Evolutionary conservation across 1,284 basidiomycete genomes (phyloP).

Genomic region (Microbotryum violaceum): DNA sequence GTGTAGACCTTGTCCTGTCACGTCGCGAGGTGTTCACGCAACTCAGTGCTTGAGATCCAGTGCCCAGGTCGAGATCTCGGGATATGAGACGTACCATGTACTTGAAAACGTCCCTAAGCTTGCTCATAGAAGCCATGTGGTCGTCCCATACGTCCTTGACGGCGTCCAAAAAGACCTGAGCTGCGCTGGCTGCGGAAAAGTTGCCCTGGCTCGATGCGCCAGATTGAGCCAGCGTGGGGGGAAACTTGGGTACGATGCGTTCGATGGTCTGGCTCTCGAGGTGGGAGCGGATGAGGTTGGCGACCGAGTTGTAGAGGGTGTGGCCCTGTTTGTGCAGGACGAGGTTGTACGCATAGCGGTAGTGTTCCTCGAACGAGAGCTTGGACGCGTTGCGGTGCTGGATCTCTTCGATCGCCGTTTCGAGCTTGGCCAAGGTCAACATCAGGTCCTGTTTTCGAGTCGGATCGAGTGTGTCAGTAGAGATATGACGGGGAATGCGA

Average conservation of each 20-base stretch:
- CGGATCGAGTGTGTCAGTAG: neutral
- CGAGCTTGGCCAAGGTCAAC: slow-evolving; percentile 57
- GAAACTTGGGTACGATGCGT: slow-evolving; percentile 77
- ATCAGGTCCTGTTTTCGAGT: neutral
- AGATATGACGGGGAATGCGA: neutral
- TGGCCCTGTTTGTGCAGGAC: slow-evolving; percentile 56
- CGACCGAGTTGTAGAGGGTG: slow-evolving; percentile 81
- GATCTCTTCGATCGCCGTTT: slow-evolving; percentile 84
- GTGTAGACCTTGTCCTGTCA: slow-evolving; percentile 72
- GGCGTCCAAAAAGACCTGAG: slow-evolving; percentile 19
- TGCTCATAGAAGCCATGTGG: slow-evolving; percentile 80
- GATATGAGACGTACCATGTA: slow-evolving; percentile 73
- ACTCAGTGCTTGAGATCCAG: neutral
- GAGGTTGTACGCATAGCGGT: slow-evolving; percentile 84
- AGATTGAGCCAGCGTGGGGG: slow-evolving; percentile 40
- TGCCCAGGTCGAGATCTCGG: neutral
- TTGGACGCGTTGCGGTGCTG: slow-evolving; percentile 88
- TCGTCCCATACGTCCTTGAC: slow-evolving; percentile 72
- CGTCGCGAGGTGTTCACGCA: neutral
- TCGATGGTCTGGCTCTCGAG: slow-evolving; percentile 69
- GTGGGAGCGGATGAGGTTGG: slow-evolving; percentile 69
- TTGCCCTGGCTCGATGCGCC: slow-evolving; percentile 13
- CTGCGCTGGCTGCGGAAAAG: slow-evolving; percentile 17
- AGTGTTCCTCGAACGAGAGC: slow-evolving; percentile 91
- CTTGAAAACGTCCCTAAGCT: slow-evolving; percentile 81